phyloP scores from a whole-genome alignment of 768 basidiomycete genomes.

The Cyclocybe aegerita region DNA sequence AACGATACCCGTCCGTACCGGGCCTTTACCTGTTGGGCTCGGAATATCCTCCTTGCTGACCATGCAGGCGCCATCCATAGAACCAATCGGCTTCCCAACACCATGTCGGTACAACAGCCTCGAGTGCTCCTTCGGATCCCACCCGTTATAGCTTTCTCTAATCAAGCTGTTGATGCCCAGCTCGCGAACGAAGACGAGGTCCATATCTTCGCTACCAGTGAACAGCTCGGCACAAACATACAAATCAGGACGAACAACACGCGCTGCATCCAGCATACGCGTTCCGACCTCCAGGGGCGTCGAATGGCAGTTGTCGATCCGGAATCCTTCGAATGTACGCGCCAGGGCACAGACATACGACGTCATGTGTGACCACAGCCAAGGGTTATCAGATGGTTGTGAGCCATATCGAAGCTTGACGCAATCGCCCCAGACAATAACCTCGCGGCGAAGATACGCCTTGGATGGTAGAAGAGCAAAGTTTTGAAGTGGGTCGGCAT shows the following conservation, averaged over 20 bases:
- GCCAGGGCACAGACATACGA: slow-evolving; percentile 83
- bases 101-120: slow-evolving; percentile 88
- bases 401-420: slow-evolving; percentile 96
- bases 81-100: slow-evolving; percentile 92
- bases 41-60: slow-evolving; percentile 73
- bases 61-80: slow-evolving; percentile 90
- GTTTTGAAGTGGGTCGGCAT: slow-evolving; percentile 90
- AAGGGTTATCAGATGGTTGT: slow-evolving; percentile 79
- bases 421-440: slow-evolving; percentile 98
- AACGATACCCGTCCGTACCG: slow-evolving; percentile 68
- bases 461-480: slow-evolving; percentile 93
- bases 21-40: slow-evolving; percentile 82
- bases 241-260: slow-evolving; percentile 86
- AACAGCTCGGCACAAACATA: slow-evolving; percentile 98
- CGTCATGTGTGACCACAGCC: slow-evolving; percentile 93
- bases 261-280: slow-evolving; percentile 88
- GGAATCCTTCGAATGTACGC: slow-evolving; percentile 87
- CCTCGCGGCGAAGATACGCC: slow-evolving; percentile 92
- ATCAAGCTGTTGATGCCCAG: slow-evolving; percentile 93
- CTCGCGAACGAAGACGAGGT: slow-evolving; percentile 85
- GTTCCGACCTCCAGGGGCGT: slow-evolving; percentile 97
- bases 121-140: slow-evolving; percentile 88
- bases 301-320: slow-evolving; percentile 98
- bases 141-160: slow-evolving; percentile 91
- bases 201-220: slow-evolving; percentile 94